These are phyloP conservation scores for Raddia distichophylla DNA, from an alignment of 176 grass and related monocot species.

Conservation along the genomic window DNA sequence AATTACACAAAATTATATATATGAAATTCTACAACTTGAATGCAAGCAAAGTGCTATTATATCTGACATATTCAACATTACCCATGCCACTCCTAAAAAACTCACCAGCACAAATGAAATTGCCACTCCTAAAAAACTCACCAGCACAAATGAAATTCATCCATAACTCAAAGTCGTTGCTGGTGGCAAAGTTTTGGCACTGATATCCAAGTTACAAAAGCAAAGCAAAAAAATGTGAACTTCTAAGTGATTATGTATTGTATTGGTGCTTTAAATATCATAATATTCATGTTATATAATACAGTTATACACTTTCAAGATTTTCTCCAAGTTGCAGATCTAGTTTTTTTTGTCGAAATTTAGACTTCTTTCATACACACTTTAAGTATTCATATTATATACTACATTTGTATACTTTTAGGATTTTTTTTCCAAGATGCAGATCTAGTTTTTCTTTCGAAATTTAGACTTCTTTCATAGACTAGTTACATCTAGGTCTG, in stretches of 20 bases:
- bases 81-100: not conserved
- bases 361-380: not conserved
- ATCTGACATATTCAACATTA: not conserved
- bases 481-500: not conserved
- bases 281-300: too few relatives aligned
- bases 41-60: not conserved
- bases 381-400: too few relatives aligned
- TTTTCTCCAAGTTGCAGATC: not conserved
- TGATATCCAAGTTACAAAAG: not conserved
- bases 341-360: not conserved
- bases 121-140: not conserved
- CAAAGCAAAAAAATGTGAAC: not conserved
- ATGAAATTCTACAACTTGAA: not conserved
- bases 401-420: not conserved
- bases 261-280: constrained; percentile 1
- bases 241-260: not conserved
- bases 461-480: constrained; percentile 1
- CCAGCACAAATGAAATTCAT: not conserved
- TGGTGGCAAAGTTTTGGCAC: not conserved
- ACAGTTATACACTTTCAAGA: not conserved
- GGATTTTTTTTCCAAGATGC: not conserved
- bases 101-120: not conserved
- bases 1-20: constrained; percentile 15
- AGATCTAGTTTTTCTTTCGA: not conserved
- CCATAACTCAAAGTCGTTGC: not conserved